Conservation (phyloP, 2,329 filamentous ascomycete species). For the Teratosphaeriaceae sp. region DNA sequence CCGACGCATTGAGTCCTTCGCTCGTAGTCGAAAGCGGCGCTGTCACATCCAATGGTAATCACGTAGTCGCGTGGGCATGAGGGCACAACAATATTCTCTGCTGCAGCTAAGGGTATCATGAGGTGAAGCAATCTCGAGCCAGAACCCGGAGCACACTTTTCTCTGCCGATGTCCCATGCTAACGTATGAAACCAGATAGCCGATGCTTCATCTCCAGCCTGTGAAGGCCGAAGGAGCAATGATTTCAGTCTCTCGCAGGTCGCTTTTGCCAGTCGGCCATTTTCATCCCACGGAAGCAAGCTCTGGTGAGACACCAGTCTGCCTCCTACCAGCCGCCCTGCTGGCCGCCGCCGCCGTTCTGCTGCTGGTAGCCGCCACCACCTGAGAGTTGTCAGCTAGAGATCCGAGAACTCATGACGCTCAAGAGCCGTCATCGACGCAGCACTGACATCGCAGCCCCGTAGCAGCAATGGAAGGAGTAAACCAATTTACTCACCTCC, state of each 20-base stretch:
- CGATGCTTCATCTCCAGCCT: background rate
- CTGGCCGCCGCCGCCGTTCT: conserved; percentile 10
- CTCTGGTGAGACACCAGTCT: no score
- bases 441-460: background rate
- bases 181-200: background rate
- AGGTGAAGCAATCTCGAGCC: conserved; percentile 4
- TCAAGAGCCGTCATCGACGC: conserved; percentile 1
- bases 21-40: no score
- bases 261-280: no score
- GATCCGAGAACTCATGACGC: no score
- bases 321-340: conserved; percentile 13
- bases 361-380: conserved; percentile 21
- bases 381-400: conserved; percentile 14
- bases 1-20: no score
- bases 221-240: background rate
- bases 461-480: no score
- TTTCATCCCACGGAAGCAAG: no score
- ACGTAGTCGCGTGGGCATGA: no score
- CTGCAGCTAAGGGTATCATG: conserved; percentile 8
- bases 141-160: conserved; percentile 4
- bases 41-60: no score
- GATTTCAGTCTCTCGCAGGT: background rate
- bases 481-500: no score
- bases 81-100: background rate
- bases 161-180: conserved; percentile 5